Evolutionary conservation across 768 basidiomycete species (phyloP), one percentile per base, ranked within the genome.

Genomic region (Naganishia kalamii): DNA sequence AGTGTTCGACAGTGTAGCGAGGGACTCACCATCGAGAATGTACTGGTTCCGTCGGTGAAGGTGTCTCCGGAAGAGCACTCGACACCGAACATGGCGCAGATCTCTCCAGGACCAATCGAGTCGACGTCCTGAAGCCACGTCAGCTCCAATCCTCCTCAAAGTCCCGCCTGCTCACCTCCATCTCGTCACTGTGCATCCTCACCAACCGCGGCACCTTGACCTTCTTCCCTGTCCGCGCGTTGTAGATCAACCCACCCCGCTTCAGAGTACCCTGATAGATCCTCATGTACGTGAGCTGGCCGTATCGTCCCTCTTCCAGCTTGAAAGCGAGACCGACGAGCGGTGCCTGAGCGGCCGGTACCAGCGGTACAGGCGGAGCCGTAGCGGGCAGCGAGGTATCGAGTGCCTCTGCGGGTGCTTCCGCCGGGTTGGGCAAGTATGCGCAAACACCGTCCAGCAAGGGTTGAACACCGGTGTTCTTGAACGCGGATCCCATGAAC

Each of bases 51-150:
- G 75, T 98, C 96, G 0, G 90, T 96, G 79, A 99, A 98, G 0
- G 94, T 97, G 79, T 99, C 96, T 15, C 96, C 94, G 17, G 91
- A 89, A 0, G 93, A 91, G 75, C 96, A 99, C 70, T 99, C 96
- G 33, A 99, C 90, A 72, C 96, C 96, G 72, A 99, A 99, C 78
- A 96, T 96, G 52, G 96, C 96, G 75, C 96, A 98, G 69, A 99
- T 99, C 83, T 99, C 96, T 64, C 96, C 96, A 30, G 94, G 92
- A 0, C 92, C 92, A 70, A 99, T 88, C 10, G 85, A 84, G 50
- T 92, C 88, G 63, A 99, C 87, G 71, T 99, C 90, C 85, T 57
- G 54, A 2, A 40, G 7, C n/a, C 21, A 17, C 3, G 54, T 57
- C 37, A 52, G 51, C 29, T 12, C 8, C 23, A 25, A 32, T 23